Percentiles rank a stretch among this genome's conserved stretches.
Conservation (phyloP, 495 filamentous ascomycete genomes). For the Lasiosphaeris hirsuta region DNA sequence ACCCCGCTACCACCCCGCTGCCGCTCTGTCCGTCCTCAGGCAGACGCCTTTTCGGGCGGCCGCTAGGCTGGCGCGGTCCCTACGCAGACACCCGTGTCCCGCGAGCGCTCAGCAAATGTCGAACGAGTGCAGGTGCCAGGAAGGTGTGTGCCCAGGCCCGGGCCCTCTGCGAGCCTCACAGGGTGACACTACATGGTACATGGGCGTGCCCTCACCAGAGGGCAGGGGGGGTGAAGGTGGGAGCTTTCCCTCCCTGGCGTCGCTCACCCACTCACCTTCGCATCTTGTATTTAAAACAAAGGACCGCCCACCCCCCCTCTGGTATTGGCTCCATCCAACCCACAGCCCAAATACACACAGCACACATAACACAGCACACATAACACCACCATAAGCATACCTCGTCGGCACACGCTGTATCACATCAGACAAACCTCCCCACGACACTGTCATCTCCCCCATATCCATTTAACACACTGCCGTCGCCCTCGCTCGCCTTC, state of each 20-base stretch:
- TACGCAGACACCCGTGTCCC: no score
- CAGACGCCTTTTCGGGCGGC: no score
- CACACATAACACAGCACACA: slow-evolving; percentile 4
- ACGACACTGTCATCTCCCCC: no score
- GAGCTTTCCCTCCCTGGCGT: slow-evolving; percentile 11
- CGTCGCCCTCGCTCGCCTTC: background rate
- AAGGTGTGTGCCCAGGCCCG: slow-evolving; percentile 4
- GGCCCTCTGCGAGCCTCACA: slow-evolving; percentile 3
- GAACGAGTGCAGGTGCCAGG: background rate
- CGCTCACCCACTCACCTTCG: slow-evolving; percentile 6
- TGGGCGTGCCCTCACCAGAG: background rate
- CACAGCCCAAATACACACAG: slow-evolving; percentile 11
- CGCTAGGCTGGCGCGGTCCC: no score
- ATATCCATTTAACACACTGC: background rate
- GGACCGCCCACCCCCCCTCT: slow-evolving; percentile 4
- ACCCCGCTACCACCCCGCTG: no score
- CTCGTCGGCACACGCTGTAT: slow-evolving; percentile 12
- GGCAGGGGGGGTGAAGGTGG: background rate
- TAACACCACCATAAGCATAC: slow-evolving; percentile 1
- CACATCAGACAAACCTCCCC: slow-evolving; percentile 3
- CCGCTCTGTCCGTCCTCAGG: no score
- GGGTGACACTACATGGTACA: slow-evolving; percentile 2
- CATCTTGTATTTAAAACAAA: slow-evolving; percentile 11
- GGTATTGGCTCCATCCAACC: background rate
- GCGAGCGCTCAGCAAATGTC: background rate